These are phyloP conservation scores for Aspergillus sp. DNA, from an alignment of 2,329 filamentous ascomycete species.

Conservation along the genomic window DNA sequence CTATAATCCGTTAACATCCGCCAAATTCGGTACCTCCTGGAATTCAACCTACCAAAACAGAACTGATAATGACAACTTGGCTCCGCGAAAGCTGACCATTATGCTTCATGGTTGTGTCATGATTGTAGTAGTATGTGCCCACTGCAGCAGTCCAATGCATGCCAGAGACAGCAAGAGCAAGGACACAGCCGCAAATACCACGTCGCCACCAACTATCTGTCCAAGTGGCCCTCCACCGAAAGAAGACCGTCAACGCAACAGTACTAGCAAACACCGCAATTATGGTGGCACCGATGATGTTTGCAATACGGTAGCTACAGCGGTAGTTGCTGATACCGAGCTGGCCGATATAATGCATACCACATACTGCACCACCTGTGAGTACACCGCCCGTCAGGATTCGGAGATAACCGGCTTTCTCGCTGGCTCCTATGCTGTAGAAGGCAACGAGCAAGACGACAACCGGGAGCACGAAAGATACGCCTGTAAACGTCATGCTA, in stretches of 20 bases:
- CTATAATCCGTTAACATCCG: slow-evolving; percentile 39
- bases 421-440: slow-evolving; percentile 64
- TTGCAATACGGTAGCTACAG: slow-evolving; percentile 60
- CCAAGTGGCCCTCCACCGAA: slow-evolving; percentile 74
- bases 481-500: slow-evolving; percentile 67
- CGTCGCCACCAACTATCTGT: slow-evolving; percentile 78
- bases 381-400: slow-evolving; percentile 66
- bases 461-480: slow-evolving; percentile 80
- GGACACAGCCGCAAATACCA: slow-evolving; percentile 63
- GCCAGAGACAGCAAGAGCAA: slow-evolving; percentile 74
- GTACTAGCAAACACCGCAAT: slow-evolving; percentile 74
- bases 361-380: slow-evolving; percentile 73
- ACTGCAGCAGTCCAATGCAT: slow-evolving; percentile 84
- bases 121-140: slow-evolving; percentile 68
- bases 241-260: slow-evolving; percentile 72
- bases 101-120: slow-evolving; percentile 45
- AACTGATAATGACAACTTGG: slow-evolving; percentile 72
- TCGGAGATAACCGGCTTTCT: slow-evolving; percentile 59
- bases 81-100: slow-evolving; percentile 56
- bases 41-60: slow-evolving; percentile 60
- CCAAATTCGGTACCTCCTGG: not conserved
- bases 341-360: slow-evolving; percentile 89
- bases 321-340: slow-evolving; percentile 76
- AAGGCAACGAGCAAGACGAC: slow-evolving; percentile 73
- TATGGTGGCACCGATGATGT: slow-evolving; percentile 67